Conservation (phyloP, 768 basidiomycete genomes). For the Melanogaster broomeanus region DNA sequence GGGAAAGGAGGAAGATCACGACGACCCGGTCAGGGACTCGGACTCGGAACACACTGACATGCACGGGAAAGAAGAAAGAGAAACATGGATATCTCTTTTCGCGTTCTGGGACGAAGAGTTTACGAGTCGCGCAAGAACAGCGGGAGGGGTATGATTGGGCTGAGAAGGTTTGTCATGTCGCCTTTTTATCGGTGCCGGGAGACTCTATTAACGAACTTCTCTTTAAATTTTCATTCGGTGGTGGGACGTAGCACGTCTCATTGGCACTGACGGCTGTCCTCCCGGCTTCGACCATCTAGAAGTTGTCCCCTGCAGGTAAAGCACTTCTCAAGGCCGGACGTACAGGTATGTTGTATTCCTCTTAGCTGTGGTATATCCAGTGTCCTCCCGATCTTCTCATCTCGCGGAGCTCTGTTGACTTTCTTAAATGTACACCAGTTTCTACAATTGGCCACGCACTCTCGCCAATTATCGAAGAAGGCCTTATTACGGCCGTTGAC, state of each 20-base stretch:
- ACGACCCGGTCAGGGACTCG: not conserved
- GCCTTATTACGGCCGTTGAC: constrained; percentile 36
- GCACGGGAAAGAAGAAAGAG: constrained; percentile 20
- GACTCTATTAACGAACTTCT: not conserved
- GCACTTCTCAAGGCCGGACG: constrained; percentile 20
- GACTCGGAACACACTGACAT: not conserved
- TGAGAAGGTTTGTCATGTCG: constrained; percentile 17
- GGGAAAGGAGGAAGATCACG: not conserved
- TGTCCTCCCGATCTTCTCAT: not conserved
- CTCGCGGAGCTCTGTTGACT: constrained; percentile 4
- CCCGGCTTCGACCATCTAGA: constrained; percentile 13
- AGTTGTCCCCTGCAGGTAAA: constrained; percentile 25
- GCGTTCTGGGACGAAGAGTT: constrained; percentile 25
- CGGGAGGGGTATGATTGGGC: constrained; percentile 30
- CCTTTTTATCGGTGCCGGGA: not conserved
- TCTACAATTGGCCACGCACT: constrained; percentile 36
- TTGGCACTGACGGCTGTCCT: constrained; percentile 30
- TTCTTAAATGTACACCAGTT: constrained; percentile 12
- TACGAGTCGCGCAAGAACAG: constrained; percentile 1
- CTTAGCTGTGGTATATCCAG: not conserved
- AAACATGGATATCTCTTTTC: constrained; percentile 29
- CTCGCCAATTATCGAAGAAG: constrained; percentile 37
- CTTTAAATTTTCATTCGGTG: not conserved
- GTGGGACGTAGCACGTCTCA: constrained; percentile 22
- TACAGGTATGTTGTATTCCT: constrained; percentile 11